Evolutionary conservation across 352 stramenopile genomes (phyloP), one percentile per base, ranked within the genome.

Genomic region (Globisporangium uncinulatum): DNA sequence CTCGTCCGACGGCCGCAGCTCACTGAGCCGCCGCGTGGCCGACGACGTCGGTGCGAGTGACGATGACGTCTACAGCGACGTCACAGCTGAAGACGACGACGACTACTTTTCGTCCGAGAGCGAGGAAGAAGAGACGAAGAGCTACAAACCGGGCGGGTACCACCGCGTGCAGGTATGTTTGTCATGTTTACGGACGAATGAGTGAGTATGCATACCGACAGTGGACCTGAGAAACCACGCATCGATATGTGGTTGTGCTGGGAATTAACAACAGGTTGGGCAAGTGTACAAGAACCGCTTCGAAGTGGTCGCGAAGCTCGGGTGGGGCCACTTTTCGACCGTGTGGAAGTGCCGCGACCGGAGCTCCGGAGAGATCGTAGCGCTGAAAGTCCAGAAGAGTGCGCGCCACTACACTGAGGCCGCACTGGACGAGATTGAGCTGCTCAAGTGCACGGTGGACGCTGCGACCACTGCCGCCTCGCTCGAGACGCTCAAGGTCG

Each of bases 281-380:
- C 92, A 98, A 42, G 76, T 97, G 55, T 98, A 91, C 79, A 96
- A 96, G 51, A 67, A 68, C 8, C 77, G 96, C 61, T 99, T 99
- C 64, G 79, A 97, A 31, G 93, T 99, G 57, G 79, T 99, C 41
- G 93, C 98, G 67, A 99, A 99, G 73, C 86, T 99, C 37, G 97
- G 97, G 20, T 99, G 97, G 97, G 97, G 97, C 29, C 97, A 99
- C 69, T 99, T 99, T 71, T 99, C 96, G 42, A 99, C 97, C 5
- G 97, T 99, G 19, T 99, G 97, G 97, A 97, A 99, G 74, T 97
- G 96, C 52, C 85, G 89, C 56, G 96, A 99, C 76, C 72, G 69
- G 41, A 44, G 75, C 15, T 89, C 71, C n/a, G 73, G 66, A 13
- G 57, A 67, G n/a, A 85, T 97, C 59, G 96, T 98, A n/a, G 96